phyloP scores from a whole-genome alignment of 148 eudicot genomes.

The Vaccinium darrowii region DNA sequence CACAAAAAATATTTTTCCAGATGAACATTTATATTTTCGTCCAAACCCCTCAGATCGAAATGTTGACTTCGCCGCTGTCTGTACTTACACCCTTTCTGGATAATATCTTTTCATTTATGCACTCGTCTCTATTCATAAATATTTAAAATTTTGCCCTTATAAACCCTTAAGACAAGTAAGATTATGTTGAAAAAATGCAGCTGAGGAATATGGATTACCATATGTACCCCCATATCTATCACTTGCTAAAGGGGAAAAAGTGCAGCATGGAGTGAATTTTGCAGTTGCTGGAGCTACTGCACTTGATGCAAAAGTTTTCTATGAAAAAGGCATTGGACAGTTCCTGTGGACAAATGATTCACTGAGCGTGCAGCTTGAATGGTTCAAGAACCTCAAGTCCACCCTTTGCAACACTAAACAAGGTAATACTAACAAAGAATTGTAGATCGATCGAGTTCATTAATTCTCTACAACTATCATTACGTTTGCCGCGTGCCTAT shows the following conservation, averaged over 20 bases:
- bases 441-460: too few species aligned
- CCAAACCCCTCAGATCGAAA: too few species aligned
- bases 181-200: slow-evolving; percentile 34
- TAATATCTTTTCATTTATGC: too few species aligned
- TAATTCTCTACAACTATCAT: too few species aligned
- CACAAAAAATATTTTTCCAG: too few species aligned
- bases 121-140: too few species aligned
- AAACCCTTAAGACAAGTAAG: background rate
- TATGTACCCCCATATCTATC: slow-evolving; percentile 62
- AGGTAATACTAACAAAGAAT: slow-evolving; percentile 36
- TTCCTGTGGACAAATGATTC: slow-evolving; percentile 63
- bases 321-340: slow-evolving; percentile 30
- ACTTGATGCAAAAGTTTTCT: slow-evolving; percentile 42
- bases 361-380: slow-evolving; percentile 55
- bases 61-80: too few species aligned
- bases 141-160: background rate
- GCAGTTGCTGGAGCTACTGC: slow-evolving; percentile 86
- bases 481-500: background rate
- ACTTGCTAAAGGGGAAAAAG: slow-evolving; percentile 28
- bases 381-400: slow-evolving; percentile 56
- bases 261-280: slow-evolving; percentile 58
- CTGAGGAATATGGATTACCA: slow-evolving; percentile 64
- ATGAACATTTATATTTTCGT: too few species aligned
- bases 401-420: slow-evolving; percentile 49
- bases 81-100: too few species aligned